Percentiles rank a stretch among this genome's conserved stretches.
Conservation (phyloP, 108 stramenopile species). For the Pseudonitzschia multiseries region DNA sequence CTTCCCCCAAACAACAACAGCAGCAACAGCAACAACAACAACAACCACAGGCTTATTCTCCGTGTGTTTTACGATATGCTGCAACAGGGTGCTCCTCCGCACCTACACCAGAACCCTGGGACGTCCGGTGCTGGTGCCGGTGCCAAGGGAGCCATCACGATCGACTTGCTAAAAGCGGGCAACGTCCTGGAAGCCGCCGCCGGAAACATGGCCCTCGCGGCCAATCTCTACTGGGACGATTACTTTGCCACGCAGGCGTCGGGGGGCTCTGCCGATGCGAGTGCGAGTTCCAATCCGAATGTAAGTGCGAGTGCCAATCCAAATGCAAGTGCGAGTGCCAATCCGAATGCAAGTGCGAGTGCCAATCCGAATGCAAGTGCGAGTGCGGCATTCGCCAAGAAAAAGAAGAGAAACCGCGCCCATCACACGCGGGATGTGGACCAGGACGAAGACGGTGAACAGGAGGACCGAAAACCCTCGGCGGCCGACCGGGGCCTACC, state of each 20-base stretch:
- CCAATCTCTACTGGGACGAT: conserved; percentile 79
- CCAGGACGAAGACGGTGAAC: neutral
- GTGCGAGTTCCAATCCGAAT: neutral
- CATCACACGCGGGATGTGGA: neutral
- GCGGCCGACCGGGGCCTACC: neutral
- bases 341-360: neutral
- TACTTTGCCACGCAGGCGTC: conserved; percentile 40
- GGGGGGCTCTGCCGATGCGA: neutral
- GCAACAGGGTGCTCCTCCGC: conserved; percentile 8
- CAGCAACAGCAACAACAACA: neutral
- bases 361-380: neutral
- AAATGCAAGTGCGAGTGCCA: neutral
- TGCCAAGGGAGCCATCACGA: neutral
- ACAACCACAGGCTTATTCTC: neutral
- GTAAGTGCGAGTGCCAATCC: neutral
- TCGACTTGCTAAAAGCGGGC: conserved; percentile 41
- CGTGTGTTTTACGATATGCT: neutral
- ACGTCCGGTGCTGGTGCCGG: neutral
- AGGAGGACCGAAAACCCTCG: neutral
- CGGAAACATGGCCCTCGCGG: conserved; percentile 69
- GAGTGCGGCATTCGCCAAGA: neutral
- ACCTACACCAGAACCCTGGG: too few relatives aligned
- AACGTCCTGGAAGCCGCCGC: conserved; percentile 64
- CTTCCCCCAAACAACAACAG: too few relatives aligned
- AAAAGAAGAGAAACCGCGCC: neutral